These are phyloP conservation scores for Fusarium sterilihyphosum DNA, from an alignment of 2,329 filamentous ascomycete genomes.

Conservation along the genomic window DNA sequence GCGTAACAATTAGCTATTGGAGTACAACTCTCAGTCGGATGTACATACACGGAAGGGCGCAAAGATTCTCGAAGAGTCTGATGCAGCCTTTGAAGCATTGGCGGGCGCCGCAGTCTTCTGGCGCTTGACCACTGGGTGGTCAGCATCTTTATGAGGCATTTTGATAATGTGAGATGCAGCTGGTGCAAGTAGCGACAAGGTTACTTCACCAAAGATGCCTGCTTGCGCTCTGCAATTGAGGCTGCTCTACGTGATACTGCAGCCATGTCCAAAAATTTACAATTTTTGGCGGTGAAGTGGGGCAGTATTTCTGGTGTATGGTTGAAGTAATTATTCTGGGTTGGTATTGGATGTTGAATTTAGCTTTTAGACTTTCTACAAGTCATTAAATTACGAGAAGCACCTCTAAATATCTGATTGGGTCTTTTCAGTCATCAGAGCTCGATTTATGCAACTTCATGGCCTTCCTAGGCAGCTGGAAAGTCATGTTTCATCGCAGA, in stretches of 20 bases:
- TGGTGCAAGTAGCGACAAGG: neutral
- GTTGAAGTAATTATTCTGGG: slow-evolving; percentile 1
- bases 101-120: slow-evolving; percentile 65
- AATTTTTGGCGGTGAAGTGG: slow-evolving; percentile 46
- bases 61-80: slow-evolving; percentile 80
- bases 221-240: slow-evolving; percentile 32
- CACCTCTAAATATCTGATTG: neutral
- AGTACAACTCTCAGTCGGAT: neutral
- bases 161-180: slow-evolving; percentile 34
- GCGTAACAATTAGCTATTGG: neutral
- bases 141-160: slow-evolving; percentile 68
- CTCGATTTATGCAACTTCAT: fast-evolving
- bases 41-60: slow-evolving; percentile 85
- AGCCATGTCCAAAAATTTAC: slow-evolving; percentile 40
- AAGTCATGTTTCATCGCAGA: neutral
- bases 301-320: slow-evolving; percentile 13
- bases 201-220: slow-evolving; percentile 21
- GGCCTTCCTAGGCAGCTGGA: neutral
- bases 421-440: neutral
- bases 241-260: slow-evolving; percentile 31
- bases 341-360: neutral
- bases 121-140: slow-evolving; percentile 77
- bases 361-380: neutral
- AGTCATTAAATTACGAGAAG: neutral
- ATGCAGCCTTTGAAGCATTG: slow-evolving; percentile 51